Percentiles rank a stretch among this genome's conserved stretches.
Evolutionary conservation across 2,329 filamentous ascomycete species (phyloP).

Genomic region (Aureobasidium sp.): DNA sequence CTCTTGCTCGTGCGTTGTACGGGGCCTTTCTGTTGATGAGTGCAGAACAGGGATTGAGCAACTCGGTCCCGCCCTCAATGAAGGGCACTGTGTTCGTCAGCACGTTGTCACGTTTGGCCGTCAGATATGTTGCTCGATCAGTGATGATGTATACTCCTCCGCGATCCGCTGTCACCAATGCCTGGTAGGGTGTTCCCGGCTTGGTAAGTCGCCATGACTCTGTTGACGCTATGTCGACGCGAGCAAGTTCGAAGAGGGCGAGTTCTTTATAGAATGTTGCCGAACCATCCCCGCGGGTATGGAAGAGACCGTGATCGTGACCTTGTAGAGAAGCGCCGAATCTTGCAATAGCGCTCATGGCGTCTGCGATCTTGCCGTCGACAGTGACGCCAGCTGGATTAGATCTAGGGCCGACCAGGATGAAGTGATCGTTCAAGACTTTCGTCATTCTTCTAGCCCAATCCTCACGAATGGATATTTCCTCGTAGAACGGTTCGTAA

Average conservation of each 20-base stretch:
- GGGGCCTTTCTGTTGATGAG: conserved; percentile 22
- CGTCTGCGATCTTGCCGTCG: not conserved
- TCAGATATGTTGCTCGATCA: conserved; percentile 29
- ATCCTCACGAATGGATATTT: conserved; percentile 25
- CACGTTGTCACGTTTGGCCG: conserved; percentile 25
- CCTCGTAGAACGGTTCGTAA: conserved; percentile 30
- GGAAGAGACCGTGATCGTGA: conserved; percentile 15
- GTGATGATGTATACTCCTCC: conserved; percentile 28
- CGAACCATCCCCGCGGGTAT: conserved; percentile 29
- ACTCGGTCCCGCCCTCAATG: conserved; percentile 25
- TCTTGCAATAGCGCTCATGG: not conserved
- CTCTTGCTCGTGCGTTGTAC: conserved; percentile 6
- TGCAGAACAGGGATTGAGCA: conserved; percentile 30
- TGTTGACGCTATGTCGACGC: not conserved
- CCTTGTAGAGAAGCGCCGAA: not conserved
- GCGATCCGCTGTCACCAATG: conserved; percentile 26
- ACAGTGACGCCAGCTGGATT: not conserved
- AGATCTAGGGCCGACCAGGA: conserved; percentile 20
- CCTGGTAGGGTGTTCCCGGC: conserved; percentile 27
- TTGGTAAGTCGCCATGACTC: conserved; percentile 23
- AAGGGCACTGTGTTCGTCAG: conserved; percentile 22
- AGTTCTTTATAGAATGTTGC: conserved; percentile 29
- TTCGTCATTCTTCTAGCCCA: conserved; percentile 25
- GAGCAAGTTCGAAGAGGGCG: conserved; percentile 24
- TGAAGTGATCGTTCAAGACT: conserved; percentile 31